These are phyloP conservation scores for Sarocladium kiliense DNA, from an alignment of 2,329 filamentous ascomycete species.

Conservation along the genomic window DNA sequence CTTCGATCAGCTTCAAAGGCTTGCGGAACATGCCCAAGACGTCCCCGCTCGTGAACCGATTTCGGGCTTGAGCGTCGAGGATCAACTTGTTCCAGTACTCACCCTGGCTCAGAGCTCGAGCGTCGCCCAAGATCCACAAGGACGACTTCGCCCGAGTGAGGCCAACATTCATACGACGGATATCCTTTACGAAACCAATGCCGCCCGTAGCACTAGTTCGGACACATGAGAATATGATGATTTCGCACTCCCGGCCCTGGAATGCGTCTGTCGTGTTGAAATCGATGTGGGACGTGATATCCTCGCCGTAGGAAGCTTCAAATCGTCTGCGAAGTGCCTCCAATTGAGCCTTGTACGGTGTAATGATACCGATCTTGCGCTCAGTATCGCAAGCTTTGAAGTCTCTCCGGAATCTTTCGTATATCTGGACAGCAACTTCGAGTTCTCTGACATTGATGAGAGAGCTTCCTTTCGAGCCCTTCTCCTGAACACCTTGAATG, in stretches of 20 bases:
- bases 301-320: slow-evolving; percentile 63
- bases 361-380: slow-evolving; percentile 93
- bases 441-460: slow-evolving; percentile 86
- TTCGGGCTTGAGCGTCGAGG: slow-evolving; percentile 68
- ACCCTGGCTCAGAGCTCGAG: slow-evolving; percentile 76
- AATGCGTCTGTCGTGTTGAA: slow-evolving; percentile 99
- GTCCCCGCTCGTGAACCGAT: slow-evolving; percentile 69
- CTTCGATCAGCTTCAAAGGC: slow-evolving; percentile 29
- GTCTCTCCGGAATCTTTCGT: slow-evolving; percentile 71
- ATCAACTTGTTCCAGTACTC: slow-evolving; percentile 89
- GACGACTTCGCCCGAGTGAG: slow-evolving; percentile 95
- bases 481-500: slow-evolving; percentile 80
- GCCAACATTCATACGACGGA: slow-evolving; percentile 98
- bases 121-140: slow-evolving; percentile 93
- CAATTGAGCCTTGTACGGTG: slow-evolving; percentile 93
- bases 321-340: slow-evolving; percentile 75
- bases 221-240: slow-evolving; percentile 99
- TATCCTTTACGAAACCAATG: slow-evolving; percentile 97
- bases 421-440: slow-evolving; percentile 79
- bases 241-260: slow-evolving; percentile 91
- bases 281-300: slow-evolving; percentile 74
- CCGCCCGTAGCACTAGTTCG: slow-evolving; percentile 87
- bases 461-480: slow-evolving; percentile 78
- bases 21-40: slow-evolving; percentile 44
- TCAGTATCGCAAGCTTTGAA: slow-evolving; percentile 64